phyloP scores from a whole-genome alignment of 495 filamentous ascomycete species.

The Cercophora newfieldiana region DNA sequence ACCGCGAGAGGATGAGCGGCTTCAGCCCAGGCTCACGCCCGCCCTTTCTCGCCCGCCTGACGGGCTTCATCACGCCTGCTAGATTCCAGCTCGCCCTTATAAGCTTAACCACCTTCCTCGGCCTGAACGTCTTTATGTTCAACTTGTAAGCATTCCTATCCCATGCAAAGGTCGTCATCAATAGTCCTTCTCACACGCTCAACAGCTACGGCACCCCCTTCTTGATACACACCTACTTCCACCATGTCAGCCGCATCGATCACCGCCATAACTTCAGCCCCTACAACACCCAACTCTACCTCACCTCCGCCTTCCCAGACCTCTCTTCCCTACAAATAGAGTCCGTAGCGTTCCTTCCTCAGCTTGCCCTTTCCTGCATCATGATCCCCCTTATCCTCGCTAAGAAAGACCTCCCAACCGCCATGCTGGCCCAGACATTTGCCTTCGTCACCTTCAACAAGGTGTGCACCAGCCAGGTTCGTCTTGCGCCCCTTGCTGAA shows the following conservation, averaged over 20 bases:
- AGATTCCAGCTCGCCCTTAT: conserved; percentile 62
- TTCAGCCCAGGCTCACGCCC: neutral
- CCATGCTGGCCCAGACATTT: conserved; percentile 99
- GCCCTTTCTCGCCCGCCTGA: conserved; percentile 24
- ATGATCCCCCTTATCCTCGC: conserved; percentile 77
- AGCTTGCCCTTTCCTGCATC: conserved; percentile 73
- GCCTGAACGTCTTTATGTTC: conserved; percentile 78
- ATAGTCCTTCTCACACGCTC: conserved; percentile 13
- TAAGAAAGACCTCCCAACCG: conserved; percentile 75
- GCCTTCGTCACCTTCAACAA: conserved; percentile 98
- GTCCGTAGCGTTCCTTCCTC: conserved; percentile 83
- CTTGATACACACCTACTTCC: conserved; percentile 83
- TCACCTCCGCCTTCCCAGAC: conserved; percentile 61
- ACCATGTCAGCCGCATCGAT: conserved; percentile 91
- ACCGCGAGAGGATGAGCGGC: conserved; percentile 45
- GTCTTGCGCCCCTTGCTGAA: conserved; percentile 13
- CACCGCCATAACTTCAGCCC: conserved; percentile 98
- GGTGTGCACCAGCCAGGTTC: conserved; percentile 94
- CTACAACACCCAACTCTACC: conserved; percentile 89
- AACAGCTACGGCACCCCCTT: conserved; percentile 70
- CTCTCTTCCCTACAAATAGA: conserved; percentile 57
- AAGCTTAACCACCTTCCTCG: conserved; percentile 68
- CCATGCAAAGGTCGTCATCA: neutral
- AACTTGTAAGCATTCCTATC: conserved; percentile 51
- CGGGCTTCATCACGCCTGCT: conserved; percentile 60